Evolutionary conservation across 2,329 filamentous ascomycete species (phyloP).

Genomic region (Albophoma yamanashiensis): DNA sequence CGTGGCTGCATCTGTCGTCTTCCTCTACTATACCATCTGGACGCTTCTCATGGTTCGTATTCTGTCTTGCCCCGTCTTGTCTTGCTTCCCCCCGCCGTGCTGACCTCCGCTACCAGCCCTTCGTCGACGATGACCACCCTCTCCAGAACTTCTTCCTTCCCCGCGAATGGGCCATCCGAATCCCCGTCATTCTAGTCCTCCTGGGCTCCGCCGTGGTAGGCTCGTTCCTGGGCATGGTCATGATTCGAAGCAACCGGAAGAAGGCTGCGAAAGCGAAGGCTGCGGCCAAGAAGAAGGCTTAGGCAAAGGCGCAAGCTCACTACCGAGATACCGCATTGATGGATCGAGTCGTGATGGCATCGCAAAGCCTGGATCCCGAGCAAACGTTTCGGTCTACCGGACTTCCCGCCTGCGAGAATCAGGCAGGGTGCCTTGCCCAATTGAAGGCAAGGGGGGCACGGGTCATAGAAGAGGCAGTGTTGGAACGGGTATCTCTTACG

Average conservation of each 20-base stretch:
- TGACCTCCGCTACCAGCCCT: conserved; percentile 52
- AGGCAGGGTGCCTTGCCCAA: background rate
- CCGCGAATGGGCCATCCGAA: conserved; percentile 96
- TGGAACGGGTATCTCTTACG: conserved; percentile 22
- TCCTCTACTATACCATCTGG: conserved; percentile 93
- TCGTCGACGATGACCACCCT: conserved; percentile 89
- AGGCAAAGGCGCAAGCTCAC: conserved; percentile 17
- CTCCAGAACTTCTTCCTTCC: conserved; percentile 93
- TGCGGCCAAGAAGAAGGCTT: conserved; percentile 78
- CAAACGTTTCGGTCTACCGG: background rate
- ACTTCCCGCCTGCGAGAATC: background rate
- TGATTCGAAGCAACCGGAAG: conserved; percentile 98
- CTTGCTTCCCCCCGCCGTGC: background rate
- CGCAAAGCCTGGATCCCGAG: background rate
- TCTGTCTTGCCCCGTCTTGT: background rate
- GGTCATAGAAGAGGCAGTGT: conserved; percentile 7
- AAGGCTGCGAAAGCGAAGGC: conserved; percentile 90
- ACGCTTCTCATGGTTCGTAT: conserved; percentile 81
- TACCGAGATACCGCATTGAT: conserved; percentile 4
- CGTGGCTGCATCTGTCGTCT: conserved; percentile 53
- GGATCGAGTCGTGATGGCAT: background rate
- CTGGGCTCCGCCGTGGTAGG: conserved; percentile 89
- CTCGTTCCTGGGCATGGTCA: conserved; percentile 90
- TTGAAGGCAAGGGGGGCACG: background rate
- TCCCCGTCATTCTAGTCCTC: conserved; percentile 92